Evolutionary conservation across 208 protist species (phyloP), one percentile per base, ranked within the genome.

Genomic region (Crithidia thermophila): DNA sequence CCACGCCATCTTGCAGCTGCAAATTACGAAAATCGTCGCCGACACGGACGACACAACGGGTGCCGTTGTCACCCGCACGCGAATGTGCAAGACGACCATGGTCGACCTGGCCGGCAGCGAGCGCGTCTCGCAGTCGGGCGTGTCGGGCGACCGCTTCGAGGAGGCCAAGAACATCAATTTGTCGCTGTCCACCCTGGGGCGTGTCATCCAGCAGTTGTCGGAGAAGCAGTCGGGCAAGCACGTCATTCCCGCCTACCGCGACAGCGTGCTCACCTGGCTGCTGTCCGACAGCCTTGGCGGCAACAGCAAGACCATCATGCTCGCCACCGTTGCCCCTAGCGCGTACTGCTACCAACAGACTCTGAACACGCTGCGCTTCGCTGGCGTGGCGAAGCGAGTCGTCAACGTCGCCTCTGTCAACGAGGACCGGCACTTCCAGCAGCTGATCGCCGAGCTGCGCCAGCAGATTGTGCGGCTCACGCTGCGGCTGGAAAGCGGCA

Each of bases 61-160:
- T n/a, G 76, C 63, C 2, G 85, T 94, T 1, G 63, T 84, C 20
- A 94, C 91, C 11, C 77, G 81, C 23, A 88, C 85, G 28, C 75
- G 88, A 16, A 57, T 49, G n/a, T 82, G 74, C 46, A 92, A 88
- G 30, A 77, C 97, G 25, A 99, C 95, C 61, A 77, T 99, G 56
- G 98, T 99, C 13, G 98, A 99, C 82, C 85, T 99, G 5, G 98
- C 98, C 8, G 98, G 98, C 27, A 97, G 89, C 47, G 98, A 99
- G 84, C 90, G 98, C n/a, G 81, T 90, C 1, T 65, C 87, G 34
- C 79, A 91, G 52, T 91, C 93, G 23, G 98, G 98, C n/a, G 86
- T 83, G 0, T 85, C 88, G 9, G 98, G 98, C 0, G 67, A 96
- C 16, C 92, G 92, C 33, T 85, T 98, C 27, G 91, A 98, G 61